Base-by-base conservation (phyloP, 2,329 filamentous ascomycete genomes). In the Tothia fuscella region DNA sequence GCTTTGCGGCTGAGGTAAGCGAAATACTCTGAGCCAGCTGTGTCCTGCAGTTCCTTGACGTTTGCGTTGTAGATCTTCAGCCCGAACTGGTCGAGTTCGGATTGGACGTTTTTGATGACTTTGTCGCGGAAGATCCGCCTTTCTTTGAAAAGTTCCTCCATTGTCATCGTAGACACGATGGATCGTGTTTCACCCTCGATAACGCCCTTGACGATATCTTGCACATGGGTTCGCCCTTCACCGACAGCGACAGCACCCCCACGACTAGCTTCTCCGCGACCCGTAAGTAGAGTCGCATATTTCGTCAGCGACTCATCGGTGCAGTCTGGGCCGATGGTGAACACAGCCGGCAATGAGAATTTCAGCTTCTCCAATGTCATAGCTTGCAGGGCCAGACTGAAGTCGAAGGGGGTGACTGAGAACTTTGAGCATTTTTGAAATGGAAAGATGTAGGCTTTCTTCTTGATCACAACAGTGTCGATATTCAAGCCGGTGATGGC, bases 301-400 rank as follows among this genome's bases (percentile, higher is more conserved):
- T 88, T 91, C 61, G 78, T 76, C 37, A 93, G 70, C 2, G 82
- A 70, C 29, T 80, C 75, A 6, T 57, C 61, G 48, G 80, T 78
- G 47, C 89, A 76, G 47, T 86, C 77, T 0, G 86, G 85, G 12
- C 85, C 85, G 46, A 91, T 80, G 28, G 85, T 91, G 63, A 91
- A 91, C 48, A 91, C 82, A 9, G 86, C 83, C 2, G 84, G 85
- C 0, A 91, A 72, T 4, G 78, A 70, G 57, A 91, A 88, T 48
- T 88, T 82, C 3, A 91, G 71, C 59, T 93, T 93, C 64, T 93
- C 86, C 52, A 80, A 76, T 14, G 85, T 93, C 85, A 93, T 93
- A 43, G 85, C 85, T 56, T 88, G 82, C 2, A 93, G 66, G 43
- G 78, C 78, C 71, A 93, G 83, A 45, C 74, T 76, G 61, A 91